These are phyloP conservation scores for Austroboletus niveus DNA, from an alignment of 1,284 basidiomycete genomes.

Conservation along the genomic window DNA sequence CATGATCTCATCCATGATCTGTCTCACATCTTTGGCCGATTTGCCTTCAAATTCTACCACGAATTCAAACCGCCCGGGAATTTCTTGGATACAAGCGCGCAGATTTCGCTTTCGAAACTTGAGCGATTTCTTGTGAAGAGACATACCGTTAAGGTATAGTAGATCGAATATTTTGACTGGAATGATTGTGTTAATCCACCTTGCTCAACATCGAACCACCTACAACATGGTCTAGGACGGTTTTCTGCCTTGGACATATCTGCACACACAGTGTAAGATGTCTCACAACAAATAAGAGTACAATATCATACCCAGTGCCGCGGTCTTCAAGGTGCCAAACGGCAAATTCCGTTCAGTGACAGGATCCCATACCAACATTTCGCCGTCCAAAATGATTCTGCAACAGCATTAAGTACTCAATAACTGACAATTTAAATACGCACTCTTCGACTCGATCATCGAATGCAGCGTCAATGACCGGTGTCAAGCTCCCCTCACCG, in stretches of 20 bases:
- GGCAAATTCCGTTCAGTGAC: conserved; percentile 81
- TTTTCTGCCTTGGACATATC: conserved; percentile 69
- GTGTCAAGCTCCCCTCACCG: conserved; percentile 82
- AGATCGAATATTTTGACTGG: conserved; percentile 94
- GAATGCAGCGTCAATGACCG: conserved; percentile 75
- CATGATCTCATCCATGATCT: conserved; percentile 79
- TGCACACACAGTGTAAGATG: conserved; percentile 27
- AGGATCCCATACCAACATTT: conserved; percentile 97
- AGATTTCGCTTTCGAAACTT: conserved; percentile 72
- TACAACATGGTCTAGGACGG: conserved; percentile 86
- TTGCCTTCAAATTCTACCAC: conserved; percentile 68
- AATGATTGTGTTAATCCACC: conserved; percentile 2
- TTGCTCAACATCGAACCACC: conserved; percentile 29
- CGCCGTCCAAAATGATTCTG: conserved; percentile 91
- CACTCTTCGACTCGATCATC: conserved; percentile 77
- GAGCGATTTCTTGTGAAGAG: conserved; percentile 61
- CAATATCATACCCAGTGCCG: conserved; percentile 63
- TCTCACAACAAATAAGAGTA: background rate
- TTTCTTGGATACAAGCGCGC: conserved; percentile 56
- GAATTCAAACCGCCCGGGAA: conserved; percentile 80
- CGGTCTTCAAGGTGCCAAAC: conserved; percentile 90
- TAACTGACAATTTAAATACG: conserved; percentile 29
- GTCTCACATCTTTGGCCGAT: conserved; percentile 76
- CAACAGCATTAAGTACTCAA: background rate
- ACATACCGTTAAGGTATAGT: conserved; percentile 78